Conservation (phyloP, 2,329 filamentous ascomycete genomes). For the Lasiodiplodia sp. region DNA sequence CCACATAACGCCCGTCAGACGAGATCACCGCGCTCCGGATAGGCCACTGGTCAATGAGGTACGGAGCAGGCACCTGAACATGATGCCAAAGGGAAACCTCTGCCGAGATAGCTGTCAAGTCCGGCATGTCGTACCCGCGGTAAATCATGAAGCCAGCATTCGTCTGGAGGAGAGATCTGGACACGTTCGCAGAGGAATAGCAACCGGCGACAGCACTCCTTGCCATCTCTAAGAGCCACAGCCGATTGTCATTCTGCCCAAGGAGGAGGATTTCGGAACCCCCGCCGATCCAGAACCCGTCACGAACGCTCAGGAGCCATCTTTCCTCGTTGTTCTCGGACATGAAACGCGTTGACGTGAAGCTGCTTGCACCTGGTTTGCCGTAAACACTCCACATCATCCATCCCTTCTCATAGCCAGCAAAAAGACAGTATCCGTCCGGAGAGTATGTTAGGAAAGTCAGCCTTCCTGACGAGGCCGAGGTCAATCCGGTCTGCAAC, state of each 20-base stretch:
- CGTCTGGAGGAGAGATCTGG: constrained; percentile 86
- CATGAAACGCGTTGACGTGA: constrained; percentile 71
- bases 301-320: constrained; percentile 81
- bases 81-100: constrained; percentile 97
- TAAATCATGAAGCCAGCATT: constrained; percentile 91
- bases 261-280: constrained; percentile 85
- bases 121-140: constrained; percentile 87
- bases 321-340: constrained; percentile 74
- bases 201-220: constrained; percentile 92
- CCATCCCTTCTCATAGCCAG: constrained; percentile 92
- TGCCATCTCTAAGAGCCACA: constrained; percentile 92
- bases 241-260: constrained; percentile 72
- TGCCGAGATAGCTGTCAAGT: constrained; percentile 88
- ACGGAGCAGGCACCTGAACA: constrained; percentile 81
- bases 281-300: constrained; percentile 85
- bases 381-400: constrained; percentile 97
- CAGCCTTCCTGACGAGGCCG: constrained; percentile 71
- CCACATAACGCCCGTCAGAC: constrained; percentile 90
- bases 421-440: constrained; percentile 95
- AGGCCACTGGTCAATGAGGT: constrained; percentile 92
- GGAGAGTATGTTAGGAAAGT: constrained; percentile 86
- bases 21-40: constrained; percentile 88
- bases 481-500: constrained; percentile 73
- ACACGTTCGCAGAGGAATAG: constrained; percentile 89
- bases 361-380: constrained; percentile 85